Conservation (phyloP, 352 stramenopile species). For the Pythium guiyangense region DNA sequence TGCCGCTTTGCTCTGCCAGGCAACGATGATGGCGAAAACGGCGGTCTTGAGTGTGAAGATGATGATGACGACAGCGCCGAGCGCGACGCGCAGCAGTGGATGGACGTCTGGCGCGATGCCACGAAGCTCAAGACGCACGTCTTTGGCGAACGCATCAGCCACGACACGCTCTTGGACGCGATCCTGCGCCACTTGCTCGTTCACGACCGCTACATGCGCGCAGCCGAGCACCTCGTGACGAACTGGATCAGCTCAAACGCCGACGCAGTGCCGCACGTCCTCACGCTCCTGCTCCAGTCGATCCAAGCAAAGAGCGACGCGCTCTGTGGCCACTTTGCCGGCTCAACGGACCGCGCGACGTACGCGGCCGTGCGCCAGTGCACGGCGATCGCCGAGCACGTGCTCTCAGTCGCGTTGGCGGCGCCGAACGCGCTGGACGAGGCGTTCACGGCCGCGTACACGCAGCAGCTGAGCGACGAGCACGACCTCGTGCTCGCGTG, state of each 20-base stretch:
- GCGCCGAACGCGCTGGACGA: conserved; percentile 19
- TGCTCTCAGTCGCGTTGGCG: conserved; percentile 31
- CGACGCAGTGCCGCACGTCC: conserved; percentile 35
- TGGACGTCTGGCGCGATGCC: conserved; percentile 55
- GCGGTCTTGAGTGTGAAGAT: not conserved
- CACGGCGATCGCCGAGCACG: conserved; percentile 25
- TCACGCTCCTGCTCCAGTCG: conserved; percentile 28
- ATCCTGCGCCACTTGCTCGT: conserved; percentile 49
- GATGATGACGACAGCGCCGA: not conserved
- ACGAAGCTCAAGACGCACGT: conserved; percentile 66
- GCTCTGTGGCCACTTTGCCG: conserved; percentile 24
- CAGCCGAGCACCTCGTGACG: conserved; percentile 36
- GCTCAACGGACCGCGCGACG: conserved; percentile 19
- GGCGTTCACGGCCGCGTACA: conserved; percentile 13
- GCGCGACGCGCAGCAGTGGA: conserved; percentile 26
- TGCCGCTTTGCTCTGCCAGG: conserved; percentile 31
- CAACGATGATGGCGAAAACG: conserved; percentile 4
- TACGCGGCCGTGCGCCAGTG: conserved; percentile 27
- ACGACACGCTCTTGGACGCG: conserved; percentile 49
- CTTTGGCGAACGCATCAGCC: conserved; percentile 51
- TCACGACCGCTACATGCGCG: conserved; percentile 18
- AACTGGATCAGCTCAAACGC: conserved; percentile 51
- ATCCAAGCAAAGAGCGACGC: conserved; percentile 31
- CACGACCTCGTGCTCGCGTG: conserved; percentile 33
- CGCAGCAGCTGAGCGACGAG: conserved; percentile 23